Evolutionary conservation across 768 basidiomycete species (phyloP).

Genomic region (Lentinula boryana): DNA sequence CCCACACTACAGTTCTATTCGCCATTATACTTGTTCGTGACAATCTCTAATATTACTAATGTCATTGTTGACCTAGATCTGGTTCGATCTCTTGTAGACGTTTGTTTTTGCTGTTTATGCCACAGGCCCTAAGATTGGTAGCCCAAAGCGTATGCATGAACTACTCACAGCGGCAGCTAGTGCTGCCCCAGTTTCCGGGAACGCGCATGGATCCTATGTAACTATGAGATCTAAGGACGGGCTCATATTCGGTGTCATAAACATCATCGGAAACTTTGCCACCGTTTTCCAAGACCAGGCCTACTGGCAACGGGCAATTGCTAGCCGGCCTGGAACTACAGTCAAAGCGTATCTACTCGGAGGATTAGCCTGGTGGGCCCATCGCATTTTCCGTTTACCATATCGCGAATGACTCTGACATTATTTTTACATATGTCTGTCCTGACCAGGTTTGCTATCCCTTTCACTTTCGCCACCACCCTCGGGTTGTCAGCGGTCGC

Average conservation of each 20-base stretch:
- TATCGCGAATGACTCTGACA: not conserved
- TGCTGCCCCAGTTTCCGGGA: slow-evolving; percentile 62
- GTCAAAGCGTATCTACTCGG: slow-evolving; percentile 91
- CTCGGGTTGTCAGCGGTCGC: slow-evolving; percentile 88
- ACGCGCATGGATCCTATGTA: slow-evolving; percentile 81
- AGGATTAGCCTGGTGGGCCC: slow-evolving; percentile 72
- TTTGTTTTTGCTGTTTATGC: slow-evolving; percentile 79
- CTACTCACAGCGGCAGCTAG: slow-evolving; percentile 59
- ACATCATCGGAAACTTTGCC: slow-evolving; percentile 80
- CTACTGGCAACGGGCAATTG: slow-evolving; percentile 92
- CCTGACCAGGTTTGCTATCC: slow-evolving; percentile 66
- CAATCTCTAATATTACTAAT: not conserved
- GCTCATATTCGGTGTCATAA: slow-evolving; percentile 81
- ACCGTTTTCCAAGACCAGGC: slow-evolving; percentile 58
- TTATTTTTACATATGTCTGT: not conserved
- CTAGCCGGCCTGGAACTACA: slow-evolving; percentile 73
- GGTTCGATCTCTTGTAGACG: slow-evolving; percentile 16
- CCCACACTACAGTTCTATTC: slow-evolving; percentile 83
- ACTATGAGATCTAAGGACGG: slow-evolving; percentile 77
- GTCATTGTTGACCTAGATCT: slow-evolving; percentile 7
- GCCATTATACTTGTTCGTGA: slow-evolving; percentile 63
- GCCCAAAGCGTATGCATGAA: slow-evolving; percentile 69
- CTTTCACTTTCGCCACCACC: slow-evolving; percentile 81
- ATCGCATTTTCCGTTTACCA: not conserved
- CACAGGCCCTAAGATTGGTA: slow-evolving; percentile 75